Evolutionary conservation across 2,329 filamentous ascomycete genomes (phyloP).

Genomic region (Fusarium tjaetaba): DNA sequence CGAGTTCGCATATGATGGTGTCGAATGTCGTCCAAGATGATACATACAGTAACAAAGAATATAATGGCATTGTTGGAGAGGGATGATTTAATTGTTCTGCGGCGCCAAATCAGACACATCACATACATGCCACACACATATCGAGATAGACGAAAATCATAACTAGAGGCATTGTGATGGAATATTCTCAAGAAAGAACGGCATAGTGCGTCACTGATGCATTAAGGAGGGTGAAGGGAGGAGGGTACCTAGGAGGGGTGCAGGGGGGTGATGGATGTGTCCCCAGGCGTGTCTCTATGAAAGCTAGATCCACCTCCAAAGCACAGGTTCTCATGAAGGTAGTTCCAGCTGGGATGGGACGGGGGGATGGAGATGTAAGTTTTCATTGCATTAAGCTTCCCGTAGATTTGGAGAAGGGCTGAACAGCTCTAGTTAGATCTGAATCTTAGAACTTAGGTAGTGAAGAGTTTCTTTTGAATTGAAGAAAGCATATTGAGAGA

Average conservation of each 20-base stretch:
- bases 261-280: background rate
- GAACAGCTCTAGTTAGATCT: conserved; percentile 1
- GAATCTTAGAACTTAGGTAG: background rate
- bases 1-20: background rate
- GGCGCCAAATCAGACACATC: conserved; percentile 14
- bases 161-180: conserved; percentile 9
- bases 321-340: background rate
- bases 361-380: background rate
- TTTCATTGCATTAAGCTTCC: conserved; percentile 12
- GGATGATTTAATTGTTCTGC: background rate
- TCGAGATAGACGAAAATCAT: conserved; percentile 22
- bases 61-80: background rate
- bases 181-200: conserved; percentile 11
- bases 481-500: background rate
- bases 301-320: background rate
- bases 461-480: conserved; percentile 6
- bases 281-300: background rate
- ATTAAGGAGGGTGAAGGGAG: conserved; percentile 5
- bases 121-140: conserved; percentile 8
- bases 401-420: conserved; percentile 1
- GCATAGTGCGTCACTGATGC: conserved; percentile 25
- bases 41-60: background rate
- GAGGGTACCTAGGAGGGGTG: conserved; percentile 1
- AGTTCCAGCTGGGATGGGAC: conserved; percentile 3
- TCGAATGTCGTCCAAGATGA: background rate